phyloP scores from a whole-genome alignment of 2,329 filamentous ascomycete genomes.

The Pezizomycotina sp. region DNA sequence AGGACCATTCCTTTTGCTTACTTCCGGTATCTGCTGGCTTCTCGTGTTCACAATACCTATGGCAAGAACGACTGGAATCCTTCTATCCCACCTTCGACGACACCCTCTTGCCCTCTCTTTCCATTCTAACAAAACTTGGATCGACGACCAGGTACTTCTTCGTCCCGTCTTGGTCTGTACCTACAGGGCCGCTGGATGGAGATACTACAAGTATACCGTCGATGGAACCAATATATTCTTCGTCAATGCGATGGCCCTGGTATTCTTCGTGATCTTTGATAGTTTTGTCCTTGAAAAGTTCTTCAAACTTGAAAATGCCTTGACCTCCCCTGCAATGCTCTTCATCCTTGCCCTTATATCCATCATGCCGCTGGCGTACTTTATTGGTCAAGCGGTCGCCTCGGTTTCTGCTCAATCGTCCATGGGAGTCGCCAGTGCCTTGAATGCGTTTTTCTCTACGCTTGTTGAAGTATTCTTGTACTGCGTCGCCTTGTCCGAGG shows the following conservation, averaged over 20 bases:
- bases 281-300: conserved; percentile 50
- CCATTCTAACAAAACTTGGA: conserved; percentile 64
- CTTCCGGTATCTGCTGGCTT: conserved; percentile 84
- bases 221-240: conserved; percentile 98
- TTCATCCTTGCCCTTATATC: conserved; percentile 74
- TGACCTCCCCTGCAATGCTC: conserved; percentile 72
- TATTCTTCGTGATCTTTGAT: conserved; percentile 89
- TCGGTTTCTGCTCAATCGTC: conserved; percentile 97
- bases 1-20: conserved; percentile 67
- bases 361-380: conserved; percentile 92
- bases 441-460: conserved; percentile 97
- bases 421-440: conserved; percentile 90
- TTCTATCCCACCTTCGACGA: conserved; percentile 79
- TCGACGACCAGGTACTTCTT: conserved; percentile 51
- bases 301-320: conserved; percentile 35
- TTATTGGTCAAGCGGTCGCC: conserved; percentile 94
- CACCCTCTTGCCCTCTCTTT: conserved; percentile 89
- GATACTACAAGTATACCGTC: conserved; percentile 98
- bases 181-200: conserved; percentile 80
- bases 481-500: conserved; percentile 80
- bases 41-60: conserved; percentile 96
- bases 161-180: conserved; percentile 88
- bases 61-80: conserved; percentile 80
- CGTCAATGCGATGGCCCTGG: conserved; percentile 86
- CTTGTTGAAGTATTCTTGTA: conserved; percentile 96